phyloP scores from a whole-genome alignment of 768 basidiomycete genomes.

The Tricholoma terreum region DNA sequence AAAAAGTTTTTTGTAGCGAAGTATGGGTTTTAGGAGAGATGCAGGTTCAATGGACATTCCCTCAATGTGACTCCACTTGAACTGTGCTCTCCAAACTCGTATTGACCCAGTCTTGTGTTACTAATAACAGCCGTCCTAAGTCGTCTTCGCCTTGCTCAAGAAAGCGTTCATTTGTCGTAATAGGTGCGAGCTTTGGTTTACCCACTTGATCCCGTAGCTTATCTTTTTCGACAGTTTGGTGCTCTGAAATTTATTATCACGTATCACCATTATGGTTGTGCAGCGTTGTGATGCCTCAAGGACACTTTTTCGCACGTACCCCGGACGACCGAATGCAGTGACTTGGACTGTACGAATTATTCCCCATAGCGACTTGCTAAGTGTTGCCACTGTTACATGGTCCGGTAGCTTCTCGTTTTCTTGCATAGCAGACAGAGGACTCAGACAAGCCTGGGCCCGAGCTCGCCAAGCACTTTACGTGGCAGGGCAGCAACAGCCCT shows the following conservation, averaged over 20 bases:
- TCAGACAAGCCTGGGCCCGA: not conserved
- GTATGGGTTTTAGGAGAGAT: conserved; percentile 6
- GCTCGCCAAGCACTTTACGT: not conserved
- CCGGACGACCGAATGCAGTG: not conserved
- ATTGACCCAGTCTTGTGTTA: conserved; percentile 2
- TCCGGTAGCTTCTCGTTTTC: not conserved
- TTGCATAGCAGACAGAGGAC: not conserved
- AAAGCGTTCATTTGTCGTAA: conserved; percentile 38
- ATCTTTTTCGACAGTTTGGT: not conserved
- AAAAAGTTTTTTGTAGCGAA: not conserved
- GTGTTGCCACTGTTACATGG: not conserved
- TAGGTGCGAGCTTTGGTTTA: conserved; percentile 25
- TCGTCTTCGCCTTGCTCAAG: conserved; percentile 30
- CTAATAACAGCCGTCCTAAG: conserved; percentile 5
- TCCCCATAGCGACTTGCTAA: not conserved
- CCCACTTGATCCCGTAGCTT: not conserved
- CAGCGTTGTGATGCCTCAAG: not conserved
- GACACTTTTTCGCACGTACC: not conserved
- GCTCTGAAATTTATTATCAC: not conserved
- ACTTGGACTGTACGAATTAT: not conserved
- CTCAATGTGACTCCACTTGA: conserved; percentile 2
- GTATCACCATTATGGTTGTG: not conserved
- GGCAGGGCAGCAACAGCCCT: not conserved
- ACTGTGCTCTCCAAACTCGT: not conserved
- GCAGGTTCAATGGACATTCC: conserved; percentile 4